Evolutionary conservation across 2,329 filamentous ascomycete genomes (phyloP), one percentile per base, ranked within the genome.

Genomic region (Trichoderma sp.): DNA sequence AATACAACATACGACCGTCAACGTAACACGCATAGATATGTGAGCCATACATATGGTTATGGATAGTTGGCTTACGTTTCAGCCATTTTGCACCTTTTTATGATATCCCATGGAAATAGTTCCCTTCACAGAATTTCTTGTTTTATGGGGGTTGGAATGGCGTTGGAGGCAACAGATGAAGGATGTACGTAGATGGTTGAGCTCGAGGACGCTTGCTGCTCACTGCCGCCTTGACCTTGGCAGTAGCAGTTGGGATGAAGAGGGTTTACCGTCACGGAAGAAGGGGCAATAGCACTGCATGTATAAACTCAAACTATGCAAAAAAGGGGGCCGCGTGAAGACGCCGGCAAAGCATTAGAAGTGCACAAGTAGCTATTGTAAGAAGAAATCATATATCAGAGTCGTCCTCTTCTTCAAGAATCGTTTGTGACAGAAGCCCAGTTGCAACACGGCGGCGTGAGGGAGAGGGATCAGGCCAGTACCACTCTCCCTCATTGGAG

Each of bases 371-470:
- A 65, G 29, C 69, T 56, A 64, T 14, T 38, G 21, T 56, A 56
- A 50, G 21, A 60, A 62, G 41, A 33, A 50, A 18, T 79, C 69
- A 82, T 63, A 79, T 71, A 56, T 88, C 88, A 27, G 88, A 90
- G 81, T 93, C 92, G 69, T 93, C 91, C 81, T 94, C 93, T 81
- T 94, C 92, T 82, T 94, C 93, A 75, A 93, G 88, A 77, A 95
- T 94, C 0, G 91, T 93, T 81, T 93, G 91, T 33, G 89, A 87
- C 60, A 93, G 83, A 21, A 94, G 81, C 1, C 89, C 88, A 68
- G 86, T 84, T 5, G 84, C 84, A 65, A 85, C 83, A 69, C 85
- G 83, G 73, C 86, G 83, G 11, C 85, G 82, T 31, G 82, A 81
- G n/a, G 82, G 80, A 14, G 82, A 79, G 41, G 82, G 80, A 64